Evolutionary conservation across 106 monocot genomes (phyloP).

Genomic region (Alisma plantagoaquatica): DNA sequence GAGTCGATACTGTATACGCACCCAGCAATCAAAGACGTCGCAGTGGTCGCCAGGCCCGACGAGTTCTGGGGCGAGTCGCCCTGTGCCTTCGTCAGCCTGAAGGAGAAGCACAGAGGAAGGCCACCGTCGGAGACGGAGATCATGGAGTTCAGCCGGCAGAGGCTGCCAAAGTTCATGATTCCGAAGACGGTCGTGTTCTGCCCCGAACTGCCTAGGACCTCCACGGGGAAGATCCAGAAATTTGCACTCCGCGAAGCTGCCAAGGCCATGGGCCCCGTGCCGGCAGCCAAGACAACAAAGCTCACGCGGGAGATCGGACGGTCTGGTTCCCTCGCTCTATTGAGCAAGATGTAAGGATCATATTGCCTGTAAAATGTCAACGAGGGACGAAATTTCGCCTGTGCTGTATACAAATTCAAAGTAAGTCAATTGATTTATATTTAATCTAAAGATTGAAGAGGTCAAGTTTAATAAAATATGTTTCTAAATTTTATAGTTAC

Average conservation of each 20-base stretch:
- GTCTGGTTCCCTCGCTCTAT: too few species aligned
- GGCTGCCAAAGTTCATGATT: slow-evolving; percentile 51
- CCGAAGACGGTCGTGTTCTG: slow-evolving; percentile 66
- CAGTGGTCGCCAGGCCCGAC: slow-evolving; percentile 83
- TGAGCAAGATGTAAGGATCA: too few species aligned
- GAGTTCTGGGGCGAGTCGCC: slow-evolving; percentile 70
- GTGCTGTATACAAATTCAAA: too few species aligned
- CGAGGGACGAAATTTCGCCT: too few species aligned
- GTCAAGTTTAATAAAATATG: too few species aligned
- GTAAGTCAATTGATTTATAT: too few species aligned
- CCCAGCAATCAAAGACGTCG: slow-evolving; percentile 46
- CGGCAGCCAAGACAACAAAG: too few species aligned
- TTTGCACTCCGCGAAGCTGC: slow-evolving; percentile 34
- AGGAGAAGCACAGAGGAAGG: slow-evolving; percentile 3
- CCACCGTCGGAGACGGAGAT: slow-evolving; percentile 14
- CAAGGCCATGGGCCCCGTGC: too few species aligned
- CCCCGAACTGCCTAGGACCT: slow-evolving; percentile 53
- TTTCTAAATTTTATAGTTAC: too few species aligned
- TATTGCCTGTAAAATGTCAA: too few species aligned
- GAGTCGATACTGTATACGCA: slow-evolving; percentile 52
- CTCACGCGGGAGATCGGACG: too few species aligned
- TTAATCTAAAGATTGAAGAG: too few species aligned
- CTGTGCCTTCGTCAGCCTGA: slow-evolving; percentile 54
- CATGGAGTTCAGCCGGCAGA: slow-evolving; percentile 32
- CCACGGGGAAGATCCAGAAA: slow-evolving; percentile 52